Percentiles rank a stretch among this genome's conserved stretches.
phyloP scores from a whole-genome alignment of 2,329 filamentous ascomycete genomes.

The Colletotrichum sp. region DNA sequence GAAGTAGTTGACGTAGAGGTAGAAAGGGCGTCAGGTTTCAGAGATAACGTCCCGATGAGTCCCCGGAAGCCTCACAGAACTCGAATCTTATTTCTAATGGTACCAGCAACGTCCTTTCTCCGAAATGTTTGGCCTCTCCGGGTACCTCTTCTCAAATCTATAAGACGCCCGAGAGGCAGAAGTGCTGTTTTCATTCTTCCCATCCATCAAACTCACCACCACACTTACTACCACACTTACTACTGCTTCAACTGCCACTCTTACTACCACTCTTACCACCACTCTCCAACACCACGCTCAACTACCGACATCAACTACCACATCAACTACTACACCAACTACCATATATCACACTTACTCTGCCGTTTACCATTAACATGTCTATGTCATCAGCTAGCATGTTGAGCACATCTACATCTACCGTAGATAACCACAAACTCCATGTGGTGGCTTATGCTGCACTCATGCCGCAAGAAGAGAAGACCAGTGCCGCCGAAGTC shows the following conservation, averaged over 20 bases:
- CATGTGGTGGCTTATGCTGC: too few species aligned
- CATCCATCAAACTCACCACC: neutral
- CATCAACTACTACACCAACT: neutral
- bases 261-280: neutral
- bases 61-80: neutral
- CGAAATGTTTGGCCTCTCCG: neutral
- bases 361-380: neutral
- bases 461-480: neutral
- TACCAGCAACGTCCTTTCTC: neutral
- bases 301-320: neutral
- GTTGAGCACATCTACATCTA: neutral
- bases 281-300: neutral
- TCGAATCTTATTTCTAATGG: neutral
- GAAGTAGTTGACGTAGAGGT: neutral
- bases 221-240: neutral
- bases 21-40: neutral
- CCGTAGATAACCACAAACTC: too few species aligned
- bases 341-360: neutral
- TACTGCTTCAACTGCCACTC: neutral
- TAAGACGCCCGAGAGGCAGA: neutral
- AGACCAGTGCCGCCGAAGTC: neutral
- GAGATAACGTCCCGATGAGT: neutral
- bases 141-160: neutral
- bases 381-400: neutral
- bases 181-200: neutral